Evolutionary conservation across 768 basidiomycete species (phyloP), one percentile per base, ranked within the genome.

Genomic region (Mycena venus): DNA sequence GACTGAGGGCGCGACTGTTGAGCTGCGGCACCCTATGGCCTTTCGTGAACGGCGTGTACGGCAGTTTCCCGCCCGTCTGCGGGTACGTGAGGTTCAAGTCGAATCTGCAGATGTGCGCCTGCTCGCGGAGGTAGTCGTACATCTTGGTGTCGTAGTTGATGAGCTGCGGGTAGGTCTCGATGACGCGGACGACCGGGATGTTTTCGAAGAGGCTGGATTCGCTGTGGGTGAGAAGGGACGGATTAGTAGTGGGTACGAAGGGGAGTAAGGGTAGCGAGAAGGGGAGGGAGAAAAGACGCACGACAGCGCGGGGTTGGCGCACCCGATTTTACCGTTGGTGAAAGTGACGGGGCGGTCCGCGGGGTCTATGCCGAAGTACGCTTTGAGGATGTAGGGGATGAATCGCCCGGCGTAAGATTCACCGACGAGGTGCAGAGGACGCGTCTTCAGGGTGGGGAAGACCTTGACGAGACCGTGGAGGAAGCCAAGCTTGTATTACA

Each of bases 121-220:
- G 92, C 75, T 89, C 84, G 74, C 88, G 86, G 82, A 94, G 94
- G 79, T 93, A 93, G 70, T 91, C 85, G 78, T 88, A 91, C 11
- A 93, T 91, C 14, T 88, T 86, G 56, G 87, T 84, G 75, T 95
- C 90, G 76, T 94, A 94, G 38, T 89, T 90, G 65, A 95, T 93
- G 19, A 94, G 82, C 79, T 94, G 93, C 2, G 94, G 94, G 78
- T 92, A 93, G 1, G 94, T 94, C 82, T 93, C 89, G n/a, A 94
- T 81, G 38, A 63, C 53, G 51, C 53, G 60, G 38, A 70, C 10
- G 44, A 70, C 36, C 23, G 63, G 60, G 36, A 71, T 70, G 60
- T 71, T 71, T 61, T 64, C 58, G 34, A 65, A 72, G 40, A 66
- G 59, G 38, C 62, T 59, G 36, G 65, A 6, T 44, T 70, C 68